Evolutionary conservation across 768 basidiomycete species (phyloP).

Genomic region (Leccinum rimulosum): DNA sequence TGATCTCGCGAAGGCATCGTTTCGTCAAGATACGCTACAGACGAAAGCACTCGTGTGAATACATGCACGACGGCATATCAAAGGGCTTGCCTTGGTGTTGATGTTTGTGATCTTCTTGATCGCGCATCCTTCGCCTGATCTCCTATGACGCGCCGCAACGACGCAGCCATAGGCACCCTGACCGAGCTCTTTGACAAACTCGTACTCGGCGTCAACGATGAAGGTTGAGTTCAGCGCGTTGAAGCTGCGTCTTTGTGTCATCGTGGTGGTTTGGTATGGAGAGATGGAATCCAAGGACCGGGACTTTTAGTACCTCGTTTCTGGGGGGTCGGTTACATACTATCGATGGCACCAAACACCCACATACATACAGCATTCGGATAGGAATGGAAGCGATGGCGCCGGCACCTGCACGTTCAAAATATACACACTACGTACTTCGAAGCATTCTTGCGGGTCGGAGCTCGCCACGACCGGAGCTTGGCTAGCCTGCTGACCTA

Average conservation of each 20-base stretch:
- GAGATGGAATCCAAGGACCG: not conserved
- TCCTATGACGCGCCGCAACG: conserved; percentile 78
- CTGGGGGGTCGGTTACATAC: conserved; percentile 20
- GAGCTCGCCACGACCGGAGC: conserved; percentile 10
- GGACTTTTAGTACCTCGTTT: not conserved
- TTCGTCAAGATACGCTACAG: conserved; percentile 90
- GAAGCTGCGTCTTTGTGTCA: conserved; percentile 76
- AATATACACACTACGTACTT: not conserved
- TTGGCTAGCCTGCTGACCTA: not conserved
- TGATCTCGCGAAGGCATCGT: conserved; percentile 93
- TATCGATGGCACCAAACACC: conserved; percentile 35
- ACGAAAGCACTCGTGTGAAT: conserved; percentile 11
- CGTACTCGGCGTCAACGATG: conserved; percentile 84
- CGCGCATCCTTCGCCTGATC: conserved; percentile 85
- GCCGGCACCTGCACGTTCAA: not conserved
- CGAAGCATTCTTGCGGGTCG: conserved; percentile 2
- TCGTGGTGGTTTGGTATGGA: conserved; percentile 17
- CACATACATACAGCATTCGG: conserved; percentile 16
- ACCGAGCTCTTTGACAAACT: conserved; percentile 95
- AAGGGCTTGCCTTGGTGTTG: conserved; percentile 68
- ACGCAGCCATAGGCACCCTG: conserved; percentile 96
- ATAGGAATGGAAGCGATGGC: not conserved
- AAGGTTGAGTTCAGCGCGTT: conserved; percentile 84
- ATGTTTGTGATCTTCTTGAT: conserved; percentile 97
- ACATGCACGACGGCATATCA: not conserved